Conservation (phyloP, 306 rosid genomes). For the Trifolium fragiferum region DNA sequence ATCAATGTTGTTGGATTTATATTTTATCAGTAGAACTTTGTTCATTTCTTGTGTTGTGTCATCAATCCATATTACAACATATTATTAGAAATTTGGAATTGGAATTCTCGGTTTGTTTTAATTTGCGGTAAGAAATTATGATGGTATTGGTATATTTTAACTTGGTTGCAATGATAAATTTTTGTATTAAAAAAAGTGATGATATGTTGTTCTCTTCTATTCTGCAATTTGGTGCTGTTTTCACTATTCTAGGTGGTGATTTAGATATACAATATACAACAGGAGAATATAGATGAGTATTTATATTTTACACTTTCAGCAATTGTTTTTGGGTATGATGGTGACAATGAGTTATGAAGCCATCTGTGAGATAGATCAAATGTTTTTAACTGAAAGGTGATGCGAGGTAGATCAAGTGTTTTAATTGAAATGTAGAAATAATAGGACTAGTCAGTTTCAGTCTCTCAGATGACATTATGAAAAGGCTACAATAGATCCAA, state of each 20-base stretch:
- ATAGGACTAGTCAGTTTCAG: neutral
- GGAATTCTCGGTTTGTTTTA: constrained; percentile 29
- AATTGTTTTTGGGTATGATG: neutral
- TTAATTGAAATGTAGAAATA: constrained; percentile 14
- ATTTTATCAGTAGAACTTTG: constrained; percentile 37
- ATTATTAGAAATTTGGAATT: constrained; percentile 31
- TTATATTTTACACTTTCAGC: neutral
- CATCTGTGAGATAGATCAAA: too few species aligned
- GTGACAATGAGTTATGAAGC: neutral
- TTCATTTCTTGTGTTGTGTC: constrained; percentile 33
- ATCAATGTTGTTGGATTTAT: constrained; percentile 38
- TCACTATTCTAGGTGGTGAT: neutral
- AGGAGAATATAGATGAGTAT: neutral
- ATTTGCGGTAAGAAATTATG: too few species aligned
- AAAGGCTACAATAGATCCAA: constrained; percentile 6
- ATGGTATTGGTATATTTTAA: too few species aligned
- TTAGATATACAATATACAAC: neutral
- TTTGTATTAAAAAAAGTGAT: neutral
- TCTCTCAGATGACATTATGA: constrained; percentile 6
- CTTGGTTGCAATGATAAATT: neutral
- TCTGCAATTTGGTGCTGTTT: constrained; percentile 7
- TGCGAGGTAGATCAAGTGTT: neutral
- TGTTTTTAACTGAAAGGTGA: too few species aligned
- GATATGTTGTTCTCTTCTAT: neutral
- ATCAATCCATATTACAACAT: constrained; percentile 15